Percentiles rank a stretch among this genome's conserved stretches.
Conservation (phyloP, 257 asterid genomes). For the Solanum sejunctum region DNA sequence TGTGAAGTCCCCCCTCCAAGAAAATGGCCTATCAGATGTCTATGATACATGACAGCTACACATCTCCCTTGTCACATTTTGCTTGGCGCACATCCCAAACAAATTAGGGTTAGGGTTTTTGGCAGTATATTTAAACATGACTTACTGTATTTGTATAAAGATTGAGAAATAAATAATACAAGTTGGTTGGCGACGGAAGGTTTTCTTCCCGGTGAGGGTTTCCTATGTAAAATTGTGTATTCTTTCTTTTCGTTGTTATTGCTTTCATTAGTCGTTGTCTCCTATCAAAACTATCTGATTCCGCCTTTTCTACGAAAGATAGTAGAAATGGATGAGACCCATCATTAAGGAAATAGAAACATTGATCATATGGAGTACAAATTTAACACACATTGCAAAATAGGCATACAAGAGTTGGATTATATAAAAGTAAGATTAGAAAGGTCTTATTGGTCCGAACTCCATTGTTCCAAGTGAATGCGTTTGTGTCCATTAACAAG, state of each 20-base stretch:
- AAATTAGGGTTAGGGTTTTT: neutral
- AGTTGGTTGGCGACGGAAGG: neutral
- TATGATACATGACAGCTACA: neutral
- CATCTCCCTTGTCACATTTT: neutral
- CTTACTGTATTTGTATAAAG: neutral
- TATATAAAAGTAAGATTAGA: neutral
- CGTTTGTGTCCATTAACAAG: neutral
- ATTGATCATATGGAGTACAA: neutral
- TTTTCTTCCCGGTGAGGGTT: neutral
- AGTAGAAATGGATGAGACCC: neutral
- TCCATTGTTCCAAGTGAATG: neutral
- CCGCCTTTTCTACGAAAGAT: neutral
- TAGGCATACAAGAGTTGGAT: neutral
- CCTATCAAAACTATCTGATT: neutral
- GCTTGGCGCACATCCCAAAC: neutral
- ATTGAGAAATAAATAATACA: neutral
- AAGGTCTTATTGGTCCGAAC: neutral
- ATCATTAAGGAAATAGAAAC: neutral
- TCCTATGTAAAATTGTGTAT: neutral
- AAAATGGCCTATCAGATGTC: neutral
- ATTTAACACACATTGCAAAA: neutral
- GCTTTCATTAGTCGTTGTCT: neutral
- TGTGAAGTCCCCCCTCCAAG: neutral
- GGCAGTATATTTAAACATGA: neutral
- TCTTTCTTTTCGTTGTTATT: neutral